Evolutionary conservation across 78 protist species (phyloP).

Genomic region (Cavenderia fasciculata): DNA sequence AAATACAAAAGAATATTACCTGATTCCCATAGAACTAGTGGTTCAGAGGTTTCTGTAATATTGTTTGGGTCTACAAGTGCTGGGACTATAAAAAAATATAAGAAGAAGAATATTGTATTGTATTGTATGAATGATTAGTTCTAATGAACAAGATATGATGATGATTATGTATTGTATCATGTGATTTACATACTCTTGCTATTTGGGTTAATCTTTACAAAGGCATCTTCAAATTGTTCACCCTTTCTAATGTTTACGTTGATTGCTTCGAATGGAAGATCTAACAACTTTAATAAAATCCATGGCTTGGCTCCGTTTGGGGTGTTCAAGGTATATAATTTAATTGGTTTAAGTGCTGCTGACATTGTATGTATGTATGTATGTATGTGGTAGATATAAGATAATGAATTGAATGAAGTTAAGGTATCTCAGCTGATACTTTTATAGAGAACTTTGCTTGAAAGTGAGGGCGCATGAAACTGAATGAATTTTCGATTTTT

Average conservation of each 20-base stretch:
- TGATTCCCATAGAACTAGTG: slow-evolving; percentile 8
- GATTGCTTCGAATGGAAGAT: background rate
- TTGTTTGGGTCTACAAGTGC: slow-evolving; percentile 29
- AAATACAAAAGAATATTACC: slow-evolving; percentile 7
- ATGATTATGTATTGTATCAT: too few relatives aligned
- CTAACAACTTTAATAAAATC: background rate
- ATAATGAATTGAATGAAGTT: too few relatives aligned
- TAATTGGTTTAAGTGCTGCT: background rate
- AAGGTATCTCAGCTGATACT: too few relatives aligned
- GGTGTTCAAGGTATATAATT: background rate
- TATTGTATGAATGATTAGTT: too few relatives aligned
- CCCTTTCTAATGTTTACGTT: background rate
- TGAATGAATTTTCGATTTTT: too few relatives aligned
- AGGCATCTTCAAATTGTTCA: slow-evolving; percentile 15
- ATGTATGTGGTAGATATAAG: too few relatives aligned
- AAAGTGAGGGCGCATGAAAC: too few relatives aligned
- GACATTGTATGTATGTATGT: background rate
- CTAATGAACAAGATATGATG: too few relatives aligned
- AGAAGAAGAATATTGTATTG: too few relatives aligned
- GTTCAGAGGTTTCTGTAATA: background rate
- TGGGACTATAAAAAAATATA: too few relatives aligned
- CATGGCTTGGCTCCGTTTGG: background rate
- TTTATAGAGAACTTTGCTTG: too few relatives aligned
- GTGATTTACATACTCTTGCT: too few relatives aligned
- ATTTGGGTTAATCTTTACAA: slow-evolving; percentile 5